Base-by-base conservation (phyloP, 345 rosid species). In the Firmiana major region DNA sequence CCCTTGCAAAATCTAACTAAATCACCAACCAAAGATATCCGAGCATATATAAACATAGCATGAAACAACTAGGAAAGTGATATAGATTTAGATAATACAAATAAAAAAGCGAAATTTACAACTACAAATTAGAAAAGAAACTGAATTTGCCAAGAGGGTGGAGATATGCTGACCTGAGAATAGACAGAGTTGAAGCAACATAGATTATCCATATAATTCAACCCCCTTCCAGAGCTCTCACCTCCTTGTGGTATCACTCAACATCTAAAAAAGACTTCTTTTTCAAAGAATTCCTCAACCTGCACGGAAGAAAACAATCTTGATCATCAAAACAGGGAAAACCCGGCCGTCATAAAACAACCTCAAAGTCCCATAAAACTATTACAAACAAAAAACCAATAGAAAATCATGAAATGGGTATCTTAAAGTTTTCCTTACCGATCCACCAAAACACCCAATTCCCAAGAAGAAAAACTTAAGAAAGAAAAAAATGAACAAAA, bases 171-270 rank as follows among this genome's bases (percentile, higher is more conserved):
- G 74, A 86, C 87, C 85, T 78, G 84, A 76, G 86, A 79, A 77
- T 10, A 82, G 7, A 80, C 42, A 65, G 82, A 82, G 75, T 76
- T 77, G 84, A 86, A 86, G 85, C 89, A 86, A 75, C 85, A 86
- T 45, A 86, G 55, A 53, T 82, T 78, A 60, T 62, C 87, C 87
- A 86, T 84, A 71, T 46, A 80, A 79, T 75, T 82, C 71, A 69
- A 40, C 71, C 48, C 46, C 67, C 53, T 57, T 66, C 42, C 60
- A 22, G 53, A 68, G 40, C 62, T 43, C 60, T 60, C 72, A 63
- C 63, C 80, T 46, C 38, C 81, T 55, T 57, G 69, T 62, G 60
- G 57, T 63, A 17, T 53, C 69, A 78, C 78, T 79, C 55, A 82
- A 67, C 84, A 84, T 81, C 77, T 68, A 77, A 63, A 76, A 79